A percentile compares a stretch with the other conserved stretches of the same genome.
phyloP scores from a whole-genome alignment of 2,329 filamentous ascomycete genomes.

The Aspergillus oerlinghausenensis region DNA sequence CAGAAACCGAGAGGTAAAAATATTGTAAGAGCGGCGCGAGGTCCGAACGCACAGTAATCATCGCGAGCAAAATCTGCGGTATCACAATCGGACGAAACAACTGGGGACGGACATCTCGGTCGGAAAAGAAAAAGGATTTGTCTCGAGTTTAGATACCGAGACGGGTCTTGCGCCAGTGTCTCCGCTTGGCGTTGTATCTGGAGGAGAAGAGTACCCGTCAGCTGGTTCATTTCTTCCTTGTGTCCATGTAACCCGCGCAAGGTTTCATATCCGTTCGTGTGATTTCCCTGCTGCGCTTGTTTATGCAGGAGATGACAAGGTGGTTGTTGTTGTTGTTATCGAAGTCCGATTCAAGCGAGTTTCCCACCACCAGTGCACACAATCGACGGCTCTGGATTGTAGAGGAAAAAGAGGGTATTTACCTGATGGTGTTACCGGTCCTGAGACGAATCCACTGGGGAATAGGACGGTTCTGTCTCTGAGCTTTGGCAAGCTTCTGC shows the following conservation, averaged over 20 bases:
- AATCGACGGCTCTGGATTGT: background rate
- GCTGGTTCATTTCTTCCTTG: slow-evolving; percentile 1
- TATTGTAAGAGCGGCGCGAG: background rate
- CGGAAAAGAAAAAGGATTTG: slow-evolving; percentile 41
- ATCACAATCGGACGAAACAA: slow-evolving; percentile 26
- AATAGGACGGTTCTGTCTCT: slow-evolving; percentile 99
- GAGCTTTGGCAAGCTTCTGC: slow-evolving; percentile 99
- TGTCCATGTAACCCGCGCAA: background rate
- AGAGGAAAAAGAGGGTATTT: slow-evolving; percentile 43
- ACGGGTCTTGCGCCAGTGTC: slow-evolving; percentile 99
- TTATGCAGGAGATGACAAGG: background rate
- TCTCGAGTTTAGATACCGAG: slow-evolving; percentile 80
- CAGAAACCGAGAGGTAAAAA: background rate
- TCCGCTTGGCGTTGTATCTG: slow-evolving; percentile 99
- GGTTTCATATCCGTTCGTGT: background rate
- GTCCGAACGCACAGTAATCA: slow-evolving; percentile 7
- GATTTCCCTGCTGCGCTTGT: background rate
- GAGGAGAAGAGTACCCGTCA: slow-evolving; percentile 15
- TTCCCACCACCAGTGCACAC: background rate
- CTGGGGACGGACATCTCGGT: slow-evolving; percentile 26
- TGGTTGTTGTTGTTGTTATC: background rate
- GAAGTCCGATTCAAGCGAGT: background rate
- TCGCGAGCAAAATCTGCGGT: slow-evolving; percentile 19
- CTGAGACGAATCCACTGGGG: slow-evolving; percentile 99
- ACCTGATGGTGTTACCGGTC: slow-evolving; percentile 99